Conservation (phyloP, 192 early-diverging fungal genomes). For the Pilobolus umbonatus region DNA sequence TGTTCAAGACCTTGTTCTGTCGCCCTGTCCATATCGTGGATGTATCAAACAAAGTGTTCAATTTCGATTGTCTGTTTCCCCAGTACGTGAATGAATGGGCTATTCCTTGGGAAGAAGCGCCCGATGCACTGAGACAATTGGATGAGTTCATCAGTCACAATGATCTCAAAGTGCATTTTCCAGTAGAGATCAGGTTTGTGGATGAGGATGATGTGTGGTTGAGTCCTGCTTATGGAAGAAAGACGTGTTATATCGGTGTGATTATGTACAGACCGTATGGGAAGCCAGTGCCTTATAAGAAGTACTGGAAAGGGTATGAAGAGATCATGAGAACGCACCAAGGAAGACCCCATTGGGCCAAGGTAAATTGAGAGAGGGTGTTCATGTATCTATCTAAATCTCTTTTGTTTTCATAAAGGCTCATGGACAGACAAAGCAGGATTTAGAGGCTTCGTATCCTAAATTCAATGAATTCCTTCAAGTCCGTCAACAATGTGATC, state of each 20-base stretch:
- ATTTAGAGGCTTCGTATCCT: constrained; percentile 56
- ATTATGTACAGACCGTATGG: constrained; percentile 76
- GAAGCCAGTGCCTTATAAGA: constrained; percentile 61
- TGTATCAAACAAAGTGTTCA: constrained; percentile 59
- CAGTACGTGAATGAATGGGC: constrained; percentile 79
- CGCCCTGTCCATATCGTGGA: constrained; percentile 49
- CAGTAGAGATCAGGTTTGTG: constrained; percentile 68
- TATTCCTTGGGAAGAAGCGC: constrained; percentile 54
- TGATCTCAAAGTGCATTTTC: constrained; percentile 63
- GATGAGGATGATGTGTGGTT: constrained; percentile 65
- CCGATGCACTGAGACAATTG: constrained; percentile 50
- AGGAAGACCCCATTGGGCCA: constrained; percentile 78
- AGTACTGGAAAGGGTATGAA: constrained; percentile 68
- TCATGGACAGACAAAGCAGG: constrained; percentile 50
- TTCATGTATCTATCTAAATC: not conserved
- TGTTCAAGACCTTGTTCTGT: constrained; percentile 51
- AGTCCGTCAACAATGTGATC: constrained; percentile 57
- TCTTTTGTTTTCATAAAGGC: constrained; percentile 35
- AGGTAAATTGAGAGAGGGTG: constrained; percentile 31
- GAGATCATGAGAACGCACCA: constrained; percentile 59
- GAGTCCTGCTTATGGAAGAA: constrained; percentile 58
- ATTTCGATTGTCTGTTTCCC: constrained; percentile 64
- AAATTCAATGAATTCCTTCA: constrained; percentile 53
- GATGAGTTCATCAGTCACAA: constrained; percentile 47
- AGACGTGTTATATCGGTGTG: constrained; percentile 71